phyloP scores from a whole-genome alignment of 2,329 filamentous ascomycete species.

The Pochonia chlamydosporia region DNA sequence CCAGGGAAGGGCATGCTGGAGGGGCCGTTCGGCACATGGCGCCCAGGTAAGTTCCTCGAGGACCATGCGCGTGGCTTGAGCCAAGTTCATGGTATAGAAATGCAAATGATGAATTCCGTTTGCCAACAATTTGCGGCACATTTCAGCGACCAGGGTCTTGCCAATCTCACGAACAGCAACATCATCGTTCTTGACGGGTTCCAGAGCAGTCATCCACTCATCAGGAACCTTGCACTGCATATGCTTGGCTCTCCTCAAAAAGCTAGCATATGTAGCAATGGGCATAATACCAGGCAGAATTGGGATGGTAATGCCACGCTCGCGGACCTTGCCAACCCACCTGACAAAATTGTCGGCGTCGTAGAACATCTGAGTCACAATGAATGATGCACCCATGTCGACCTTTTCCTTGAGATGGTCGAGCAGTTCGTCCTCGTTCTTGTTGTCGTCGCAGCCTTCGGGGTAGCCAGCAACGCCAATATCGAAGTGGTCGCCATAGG shows the following conservation, averaged over 20 bases:
- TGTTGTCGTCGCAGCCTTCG: conserved; percentile 90
- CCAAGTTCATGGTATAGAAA: conserved; percentile 99
- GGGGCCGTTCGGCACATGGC: conserved; percentile 69
- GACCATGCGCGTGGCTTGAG: conserved; percentile 88
- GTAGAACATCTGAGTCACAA: conserved; percentile 99
- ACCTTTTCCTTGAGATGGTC: conserved; percentile 96
- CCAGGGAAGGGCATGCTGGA: conserved; percentile 92
- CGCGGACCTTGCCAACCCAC: conserved; percentile 84
- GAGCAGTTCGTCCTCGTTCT: conserved; percentile 76
- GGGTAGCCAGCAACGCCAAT: conserved; percentile 97
- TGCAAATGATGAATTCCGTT: conserved; percentile 84
- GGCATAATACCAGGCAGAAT: conserved; percentile 83
- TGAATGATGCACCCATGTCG: conserved; percentile 86
- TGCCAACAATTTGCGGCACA: conserved; percentile 81
- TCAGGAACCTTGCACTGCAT: conserved; percentile 81
- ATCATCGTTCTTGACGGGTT: conserved; percentile 96
- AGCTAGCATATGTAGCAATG: conserved; percentile 92
- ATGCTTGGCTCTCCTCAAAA: conserved; percentile 83
- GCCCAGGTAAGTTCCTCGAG: conserved; percentile 82
- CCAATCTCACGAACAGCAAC: conserved; percentile 85
- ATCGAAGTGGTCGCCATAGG: conserved; percentile 73
- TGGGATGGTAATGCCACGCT: conserved; percentile 74
- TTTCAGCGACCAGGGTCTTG: conserved; percentile 76
- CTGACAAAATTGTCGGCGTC: conserved; percentile 90
- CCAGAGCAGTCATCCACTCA: conserved; percentile 73